Evolutionary conservation across 148 eudicot genomes (phyloP).

Genomic region (Arctostaphylos glauca): DNA sequence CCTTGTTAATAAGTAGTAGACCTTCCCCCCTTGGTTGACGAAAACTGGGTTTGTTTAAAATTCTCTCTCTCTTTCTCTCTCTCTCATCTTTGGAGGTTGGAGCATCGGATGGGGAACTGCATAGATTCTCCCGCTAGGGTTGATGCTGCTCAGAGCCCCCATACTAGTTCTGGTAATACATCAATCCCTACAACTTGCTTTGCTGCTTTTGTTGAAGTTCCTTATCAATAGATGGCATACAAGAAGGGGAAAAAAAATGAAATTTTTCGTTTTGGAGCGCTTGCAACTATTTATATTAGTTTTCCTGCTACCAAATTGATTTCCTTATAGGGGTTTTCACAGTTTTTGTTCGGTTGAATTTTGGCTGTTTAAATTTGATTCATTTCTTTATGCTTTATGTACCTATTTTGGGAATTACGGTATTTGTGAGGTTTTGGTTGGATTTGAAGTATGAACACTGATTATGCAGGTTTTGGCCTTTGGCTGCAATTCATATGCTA

Average conservation of each 20-base stretch:
- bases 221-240: background rate
- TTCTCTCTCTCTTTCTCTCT: slow-evolving; percentile 2
- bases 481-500: background rate
- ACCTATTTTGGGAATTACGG: background rate
- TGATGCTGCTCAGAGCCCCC: slow-evolving; percentile 51
- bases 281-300: background rate
- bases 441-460: background rate
- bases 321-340: background rate
- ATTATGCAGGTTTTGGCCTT: background rate
- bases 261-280: background rate
- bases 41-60: background rate
- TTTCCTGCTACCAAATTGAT: background rate
- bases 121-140: slow-evolving; percentile 75
- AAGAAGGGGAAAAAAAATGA: background rate
- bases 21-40: background rate
- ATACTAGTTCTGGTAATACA: slow-evolving; percentile 47
- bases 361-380: background rate
- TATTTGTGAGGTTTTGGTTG: background rate
- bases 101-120: slow-evolving; percentile 70
- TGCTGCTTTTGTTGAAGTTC: background rate
- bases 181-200: background rate
- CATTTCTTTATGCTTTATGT: background rate
- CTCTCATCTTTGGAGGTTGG: slow-evolving; percentile 10
- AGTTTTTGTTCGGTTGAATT: background rate
- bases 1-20: background rate